Conservation (phyloP, 495 filamentous ascomycete genomes). For the Patellaria atrata region DNA sequence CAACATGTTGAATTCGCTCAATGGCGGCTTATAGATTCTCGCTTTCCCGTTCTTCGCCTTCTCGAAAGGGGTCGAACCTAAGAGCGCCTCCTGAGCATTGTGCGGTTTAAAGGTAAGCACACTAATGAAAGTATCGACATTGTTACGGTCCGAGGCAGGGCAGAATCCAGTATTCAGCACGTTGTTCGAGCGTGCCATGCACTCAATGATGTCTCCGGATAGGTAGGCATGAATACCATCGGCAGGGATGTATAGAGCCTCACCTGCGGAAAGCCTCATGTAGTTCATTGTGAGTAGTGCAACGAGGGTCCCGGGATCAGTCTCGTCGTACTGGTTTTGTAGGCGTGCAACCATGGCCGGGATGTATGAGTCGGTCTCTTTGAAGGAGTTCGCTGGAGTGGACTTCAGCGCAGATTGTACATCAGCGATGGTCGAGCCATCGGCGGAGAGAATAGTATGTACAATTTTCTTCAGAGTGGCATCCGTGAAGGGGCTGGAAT, state of each 20-base stretch:
- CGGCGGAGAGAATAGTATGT: constrained; percentile 38
- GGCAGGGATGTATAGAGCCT: constrained; percentile 60
- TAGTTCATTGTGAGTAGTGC: constrained; percentile 64
- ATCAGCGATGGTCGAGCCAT: constrained; percentile 35
- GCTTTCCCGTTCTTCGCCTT: constrained; percentile 45
- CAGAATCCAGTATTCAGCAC: constrained; percentile 67
- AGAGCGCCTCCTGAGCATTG: constrained; percentile 34
- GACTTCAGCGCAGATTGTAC: constrained; percentile 37
- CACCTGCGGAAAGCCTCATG: constrained; percentile 46
- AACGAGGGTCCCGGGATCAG: constrained; percentile 49
- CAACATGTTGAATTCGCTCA: constrained; percentile 36
- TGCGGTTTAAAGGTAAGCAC: constrained; percentile 50
- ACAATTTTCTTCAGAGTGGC: constrained; percentile 46
- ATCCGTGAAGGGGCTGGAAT: constrained; percentile 37
- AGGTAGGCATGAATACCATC: constrained; percentile 71
- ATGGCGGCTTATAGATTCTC: constrained; percentile 48
- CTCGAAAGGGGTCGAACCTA: constrained; percentile 34
- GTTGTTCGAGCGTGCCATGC: constrained; percentile 73
- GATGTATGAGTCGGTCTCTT: constrained; percentile 42
- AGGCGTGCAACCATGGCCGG: constrained; percentile 49
- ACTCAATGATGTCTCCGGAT: constrained; percentile 67
- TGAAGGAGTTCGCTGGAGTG: constrained; percentile 36
- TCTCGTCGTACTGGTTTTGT: constrained; percentile 44
- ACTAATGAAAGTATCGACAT: constrained; percentile 44
- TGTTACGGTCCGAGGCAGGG: constrained; percentile 46